phyloP scores from a whole-genome alignment of 768 basidiomycete genomes.

The Kwoniella sp. region DNA sequence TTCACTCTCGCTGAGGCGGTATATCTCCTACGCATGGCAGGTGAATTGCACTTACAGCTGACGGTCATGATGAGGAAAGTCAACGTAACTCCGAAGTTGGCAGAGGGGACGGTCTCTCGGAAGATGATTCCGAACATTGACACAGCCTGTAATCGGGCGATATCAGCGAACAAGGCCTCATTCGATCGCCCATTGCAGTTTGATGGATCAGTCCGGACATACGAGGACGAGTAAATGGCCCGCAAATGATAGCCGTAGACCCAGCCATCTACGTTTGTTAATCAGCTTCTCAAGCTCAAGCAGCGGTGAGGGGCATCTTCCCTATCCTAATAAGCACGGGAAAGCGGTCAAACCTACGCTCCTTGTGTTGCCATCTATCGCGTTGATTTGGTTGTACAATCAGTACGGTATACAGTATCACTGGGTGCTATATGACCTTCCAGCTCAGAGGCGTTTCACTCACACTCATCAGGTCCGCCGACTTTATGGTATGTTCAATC shows the following conservation, averaged over 20 bases:
- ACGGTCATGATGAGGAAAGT: slow-evolving; percentile 3
- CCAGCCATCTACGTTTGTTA: slow-evolving; percentile 62
- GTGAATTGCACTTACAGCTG: slow-evolving; percentile 3
- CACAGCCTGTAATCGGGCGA: slow-evolving; percentile 58
- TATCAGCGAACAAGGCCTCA: not conserved
- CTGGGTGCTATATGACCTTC: too few relatives aligned
- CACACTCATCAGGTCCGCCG: too few relatives aligned
- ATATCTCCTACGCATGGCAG: too few relatives aligned
- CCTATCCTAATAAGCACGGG: too few relatives aligned
- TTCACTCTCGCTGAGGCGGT: too few relatives aligned
- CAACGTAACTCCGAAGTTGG: slow-evolving; percentile 65
- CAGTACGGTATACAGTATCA: too few relatives aligned
- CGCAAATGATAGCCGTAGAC: slow-evolving; percentile 66
- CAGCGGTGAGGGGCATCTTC: too few relatives aligned
- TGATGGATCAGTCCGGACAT: slow-evolving; percentile 5
- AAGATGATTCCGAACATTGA: slow-evolving; percentile 69
- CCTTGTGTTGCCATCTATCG: not conserved
- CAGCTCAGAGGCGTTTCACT: not conserved
- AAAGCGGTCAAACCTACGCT: not conserved
- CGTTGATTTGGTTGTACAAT: too few relatives aligned
- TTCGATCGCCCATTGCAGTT: too few relatives aligned
- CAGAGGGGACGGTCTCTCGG: slow-evolving; percentile 62
- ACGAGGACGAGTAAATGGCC: slow-evolving; percentile 66
- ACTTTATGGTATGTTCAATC: too few relatives aligned
- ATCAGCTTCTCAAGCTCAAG: too few relatives aligned